A percentile compares a stretch with the other conserved stretches of the same genome.
Conservation (phyloP, 2,329 filamentous ascomycete species). For the Ilyonectria sp. region DNA sequence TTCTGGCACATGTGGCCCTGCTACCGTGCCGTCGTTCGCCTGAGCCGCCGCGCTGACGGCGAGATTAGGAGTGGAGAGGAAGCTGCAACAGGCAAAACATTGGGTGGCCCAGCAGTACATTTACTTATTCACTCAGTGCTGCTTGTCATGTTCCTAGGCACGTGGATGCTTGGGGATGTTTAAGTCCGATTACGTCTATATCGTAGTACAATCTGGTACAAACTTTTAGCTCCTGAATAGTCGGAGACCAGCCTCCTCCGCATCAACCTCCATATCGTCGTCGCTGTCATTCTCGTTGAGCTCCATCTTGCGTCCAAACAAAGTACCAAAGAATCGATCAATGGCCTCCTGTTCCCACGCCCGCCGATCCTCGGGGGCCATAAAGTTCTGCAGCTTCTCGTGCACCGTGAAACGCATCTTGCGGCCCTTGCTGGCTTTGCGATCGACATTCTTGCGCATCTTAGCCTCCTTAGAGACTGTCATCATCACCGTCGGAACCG, state of each 20-base stretch:
- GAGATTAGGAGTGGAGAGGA: constrained; percentile 25
- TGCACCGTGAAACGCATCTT: constrained; percentile 96
- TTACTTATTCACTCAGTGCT: constrained; percentile 59
- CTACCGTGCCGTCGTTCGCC: constrained; percentile 56
- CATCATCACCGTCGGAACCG: constrained; percentile 72
- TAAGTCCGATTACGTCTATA: constrained; percentile 27
- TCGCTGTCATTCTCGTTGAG: constrained; percentile 72
- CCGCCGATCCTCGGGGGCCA: constrained; percentile 89
- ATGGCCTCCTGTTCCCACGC: constrained; percentile 86
- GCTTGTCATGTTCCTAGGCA: constrained; percentile 53
- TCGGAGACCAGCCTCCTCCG: constrained; percentile 68
- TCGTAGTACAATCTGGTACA: constrained; percentile 31
- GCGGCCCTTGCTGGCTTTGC: constrained; percentile 93
- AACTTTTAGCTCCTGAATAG: constrained; percentile 63
- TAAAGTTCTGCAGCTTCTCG: constrained; percentile 98
- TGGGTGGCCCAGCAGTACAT: constrained; percentile 65
- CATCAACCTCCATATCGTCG: constrained; percentile 67
- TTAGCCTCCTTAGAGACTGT: constrained; percentile 83
- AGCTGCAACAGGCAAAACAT: constrained; percentile 39
- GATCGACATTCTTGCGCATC: constrained; percentile 87
- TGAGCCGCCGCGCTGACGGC: constrained; percentile 49
- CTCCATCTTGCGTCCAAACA: constrained; percentile 80
- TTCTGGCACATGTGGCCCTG: constrained; percentile 66
- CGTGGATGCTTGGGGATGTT: constrained; percentile 35
- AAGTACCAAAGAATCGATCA: constrained; percentile 81